These are phyloP conservation scores for Saccharomycopsis fermentans DNA, from an alignment of 805 yeast genomes.

Conservation along the genomic window DNA sequence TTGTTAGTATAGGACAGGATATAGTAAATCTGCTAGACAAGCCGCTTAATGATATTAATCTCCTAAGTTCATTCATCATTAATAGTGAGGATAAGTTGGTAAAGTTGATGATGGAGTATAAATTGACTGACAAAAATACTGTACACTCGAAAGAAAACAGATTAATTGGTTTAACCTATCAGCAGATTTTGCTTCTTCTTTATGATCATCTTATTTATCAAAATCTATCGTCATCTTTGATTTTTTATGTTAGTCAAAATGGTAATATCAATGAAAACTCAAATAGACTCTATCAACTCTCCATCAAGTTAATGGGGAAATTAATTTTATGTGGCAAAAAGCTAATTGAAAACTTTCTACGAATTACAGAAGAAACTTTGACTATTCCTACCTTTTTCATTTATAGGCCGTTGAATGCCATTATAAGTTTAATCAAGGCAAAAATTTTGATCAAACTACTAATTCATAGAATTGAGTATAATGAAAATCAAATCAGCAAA, in stretches of 20 bases:
- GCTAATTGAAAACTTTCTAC: slow-evolving; percentile 35
- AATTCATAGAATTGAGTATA: slow-evolving; percentile 8
- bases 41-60: slow-evolving; percentile 3
- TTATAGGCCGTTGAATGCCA: slow-evolving; percentile 44
- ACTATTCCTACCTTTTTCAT: slow-evolving; percentile 42
- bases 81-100: slow-evolving; percentile 33
- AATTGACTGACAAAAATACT: slow-evolving; percentile 27
- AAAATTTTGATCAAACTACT: slow-evolving; percentile 34
- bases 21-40: slow-evolving; percentile 20
- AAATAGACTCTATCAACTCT: slow-evolving; percentile 7
- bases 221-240: slow-evolving; percentile 22
- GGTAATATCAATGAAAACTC: slow-evolving; percentile 4
- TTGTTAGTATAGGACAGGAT: slow-evolving; percentile 42
- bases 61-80: slow-evolving; percentile 5
- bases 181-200: slow-evolving; percentile 40
- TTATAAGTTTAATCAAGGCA: slow-evolving; percentile 38
- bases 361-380: slow-evolving; percentile 30
- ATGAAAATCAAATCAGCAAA: background rate
- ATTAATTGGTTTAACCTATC: slow-evolving; percentile 36
- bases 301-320: slow-evolving; percentile 24
- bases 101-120: slow-evolving; percentile 28
- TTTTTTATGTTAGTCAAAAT: slow-evolving; percentile 9
- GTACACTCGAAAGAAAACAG: slow-evolving; percentile 29
- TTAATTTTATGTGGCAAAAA: slow-evolving; percentile 37
- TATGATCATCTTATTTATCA: slow-evolving; percentile 43